A percentile compares a stretch with the other conserved stretches of the same genome.
Evolutionary conservation across 768 basidiomycete genomes (phyloP).

Genomic region (Russula olivacea): DNA sequence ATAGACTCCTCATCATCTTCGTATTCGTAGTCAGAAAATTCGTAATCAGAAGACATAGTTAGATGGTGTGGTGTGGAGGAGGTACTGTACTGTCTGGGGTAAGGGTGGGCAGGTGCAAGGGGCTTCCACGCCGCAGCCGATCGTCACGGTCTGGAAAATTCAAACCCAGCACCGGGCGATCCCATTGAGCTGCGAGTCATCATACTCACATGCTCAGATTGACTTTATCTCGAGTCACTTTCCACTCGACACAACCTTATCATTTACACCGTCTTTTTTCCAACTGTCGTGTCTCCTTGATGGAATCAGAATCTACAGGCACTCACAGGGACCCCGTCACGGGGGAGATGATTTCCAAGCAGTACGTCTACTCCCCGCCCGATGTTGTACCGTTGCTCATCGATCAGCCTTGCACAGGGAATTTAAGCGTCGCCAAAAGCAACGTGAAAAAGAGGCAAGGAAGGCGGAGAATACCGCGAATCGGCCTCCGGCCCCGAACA

Average conservation of each 20-base stretch:
- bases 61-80: slow-evolving; percentile 9
- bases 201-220: slow-evolving; percentile 32
- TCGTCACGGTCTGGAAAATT: background rate
- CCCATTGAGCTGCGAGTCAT: background rate
- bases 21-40: slow-evolving; percentile 64
- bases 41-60: slow-evolving; percentile 59
- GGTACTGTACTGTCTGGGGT: background rate
- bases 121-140: background rate
- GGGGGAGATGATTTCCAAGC: slow-evolving; percentile 96
- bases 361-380: slow-evolving; percentile 44
- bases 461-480: slow-evolving; percentile 71
- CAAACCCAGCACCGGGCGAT: slow-evolving; percentile 15
- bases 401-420: slow-evolving; percentile 50
- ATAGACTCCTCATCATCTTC: slow-evolving; percentile 67
- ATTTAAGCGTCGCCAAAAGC: slow-evolving; percentile 89
- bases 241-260: background rate
- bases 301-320: slow-evolving; percentile 37
- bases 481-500: slow-evolving; percentile 38
- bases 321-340: slow-evolving; percentile 77
- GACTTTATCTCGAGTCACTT: background rate
- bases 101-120: slow-evolving; percentile 6
- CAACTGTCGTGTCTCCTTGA: slow-evolving; percentile 22
- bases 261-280: background rate
- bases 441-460: slow-evolving; percentile 62
- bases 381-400: slow-evolving; percentile 19